phyloP scores from a whole-genome alignment of 2,329 filamentous ascomycete species.

The Epichloe glyceriae region DNA sequence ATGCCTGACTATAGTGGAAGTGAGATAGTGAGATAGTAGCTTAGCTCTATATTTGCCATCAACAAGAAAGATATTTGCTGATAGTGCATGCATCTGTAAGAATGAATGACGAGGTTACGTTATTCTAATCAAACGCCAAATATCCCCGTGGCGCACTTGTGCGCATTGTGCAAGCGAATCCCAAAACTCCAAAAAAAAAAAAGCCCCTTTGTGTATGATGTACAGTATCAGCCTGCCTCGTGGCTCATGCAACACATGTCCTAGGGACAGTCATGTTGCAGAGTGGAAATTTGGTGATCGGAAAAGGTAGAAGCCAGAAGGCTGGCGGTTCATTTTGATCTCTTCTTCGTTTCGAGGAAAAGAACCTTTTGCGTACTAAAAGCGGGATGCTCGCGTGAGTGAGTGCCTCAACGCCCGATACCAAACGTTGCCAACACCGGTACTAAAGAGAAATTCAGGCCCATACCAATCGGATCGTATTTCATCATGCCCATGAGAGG shows the following conservation, averaged over 20 bases:
- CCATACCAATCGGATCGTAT: slow-evolving; percentile 90
- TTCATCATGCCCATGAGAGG: slow-evolving; percentile 93
- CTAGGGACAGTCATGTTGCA: background rate
- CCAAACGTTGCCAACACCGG: background rate
- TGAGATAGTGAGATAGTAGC: background rate
- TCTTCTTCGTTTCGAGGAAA: slow-evolving; percentile 86
- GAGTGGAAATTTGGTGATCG: background rate
- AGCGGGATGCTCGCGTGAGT: background rate
- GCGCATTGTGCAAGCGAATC: slow-evolving; percentile 2
- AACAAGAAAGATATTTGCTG: background rate
- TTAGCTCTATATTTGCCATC: slow-evolving; percentile 1
- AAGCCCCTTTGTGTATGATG: slow-evolving; percentile 14
- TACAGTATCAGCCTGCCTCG: slow-evolving; percentile 11
- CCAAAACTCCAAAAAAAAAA: slow-evolving; percentile 19
- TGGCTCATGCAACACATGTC: background rate
- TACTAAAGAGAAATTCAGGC: too few species aligned
- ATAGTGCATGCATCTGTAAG: background rate
- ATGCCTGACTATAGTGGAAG: background rate
- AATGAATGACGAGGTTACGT: background rate
- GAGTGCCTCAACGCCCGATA: background rate
- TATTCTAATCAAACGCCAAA: background rate
- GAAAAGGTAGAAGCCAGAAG: background rate
- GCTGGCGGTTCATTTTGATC: slow-evolving; percentile 36
- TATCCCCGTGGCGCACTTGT: background rate
- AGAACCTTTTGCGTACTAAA: slow-evolving; percentile 89